phyloP scores from a whole-genome alignment of 352 stramenopile species.

The Lagenidium sp. region DNA sequence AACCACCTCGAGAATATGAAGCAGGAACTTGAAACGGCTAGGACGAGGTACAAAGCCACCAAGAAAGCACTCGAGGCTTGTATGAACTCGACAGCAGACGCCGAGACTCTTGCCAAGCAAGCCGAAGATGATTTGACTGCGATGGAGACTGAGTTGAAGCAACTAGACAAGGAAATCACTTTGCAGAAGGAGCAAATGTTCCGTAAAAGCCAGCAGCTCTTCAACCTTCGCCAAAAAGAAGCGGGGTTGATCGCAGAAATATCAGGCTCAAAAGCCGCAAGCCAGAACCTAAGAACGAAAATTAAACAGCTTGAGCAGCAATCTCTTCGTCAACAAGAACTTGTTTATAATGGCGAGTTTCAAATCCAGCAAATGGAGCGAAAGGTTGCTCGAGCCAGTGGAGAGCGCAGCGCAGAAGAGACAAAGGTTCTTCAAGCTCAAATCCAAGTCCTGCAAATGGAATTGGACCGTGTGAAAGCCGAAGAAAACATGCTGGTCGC shows the following conservation, averaged over 20 bases:
- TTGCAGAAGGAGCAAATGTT: constrained; percentile 91
- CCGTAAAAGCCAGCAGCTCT: constrained; percentile 85
- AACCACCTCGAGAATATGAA: constrained; percentile 76
- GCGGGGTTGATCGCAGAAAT: constrained; percentile 88
- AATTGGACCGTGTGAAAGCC: constrained; percentile 82
- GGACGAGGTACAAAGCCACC: constrained; percentile 69
- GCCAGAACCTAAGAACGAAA: constrained; percentile 87
- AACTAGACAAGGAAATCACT: constrained; percentile 69
- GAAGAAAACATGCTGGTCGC: constrained; percentile 84
- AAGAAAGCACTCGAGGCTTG: constrained; percentile 73
- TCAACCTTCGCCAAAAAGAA: constrained; percentile 83
- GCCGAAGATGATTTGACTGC: constrained; percentile 67
- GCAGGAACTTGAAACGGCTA: constrained; percentile 52
- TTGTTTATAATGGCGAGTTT: constrained; percentile 96
- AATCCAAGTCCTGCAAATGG: constrained; percentile 87
- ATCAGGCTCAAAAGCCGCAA: constrained; percentile 78
- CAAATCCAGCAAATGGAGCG: constrained; percentile 96
- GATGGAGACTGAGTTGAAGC: constrained; percentile 54
- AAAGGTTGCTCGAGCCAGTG: constrained; percentile 89
- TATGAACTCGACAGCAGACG: constrained; percentile 63
- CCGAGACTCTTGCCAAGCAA: constrained; percentile 76
- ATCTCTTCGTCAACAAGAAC: constrained; percentile 86
- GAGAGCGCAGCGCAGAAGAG: constrained; percentile 91
- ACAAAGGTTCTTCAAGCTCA: constrained; percentile 88
- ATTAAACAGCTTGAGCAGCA: constrained; percentile 89